Base-by-base conservation (phyloP, 306 rosid species). In the Vigna hirtella region DNA sequence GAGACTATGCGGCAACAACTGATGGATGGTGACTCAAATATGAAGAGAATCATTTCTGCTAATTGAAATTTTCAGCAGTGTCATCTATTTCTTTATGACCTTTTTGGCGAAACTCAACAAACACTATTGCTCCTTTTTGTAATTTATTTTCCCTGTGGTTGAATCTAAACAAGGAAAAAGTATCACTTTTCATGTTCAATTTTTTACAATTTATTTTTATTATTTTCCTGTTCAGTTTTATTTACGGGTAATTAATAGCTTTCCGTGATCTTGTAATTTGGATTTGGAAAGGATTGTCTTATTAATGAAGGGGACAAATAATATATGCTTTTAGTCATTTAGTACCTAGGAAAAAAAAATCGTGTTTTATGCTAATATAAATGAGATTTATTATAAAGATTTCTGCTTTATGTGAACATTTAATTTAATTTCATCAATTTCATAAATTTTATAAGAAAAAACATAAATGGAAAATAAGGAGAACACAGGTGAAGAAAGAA, bases 41-140 rank as follows among this genome's bases (percentile, higher is more conserved):
- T 79, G 84, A 65, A 49, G 86, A 75, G 80, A 72, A 76, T 64
- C 82, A 22, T 69, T 73, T 71, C 38, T 66, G 17, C 18, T 1
- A 69, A 69, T 69, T 22, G 36, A 73, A 78, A 38, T 74, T 65
- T 53, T 82, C 48, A 73, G 65, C 49, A 50, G 34, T 81, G 69
- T 49, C 66, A 43, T 56, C 59, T 59, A 13, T 81, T 83, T 51
- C 62, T 69, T 53, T 36, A 53, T 68, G 69, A 67, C 63, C 77
- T 48, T 71, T 71, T 24, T 64, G 34, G 8, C 20, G 49, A 62
- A 26, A 53, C 64, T 77, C 70, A 51, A 62, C 6, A 24, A 18
- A 42, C 65, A 78, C 20, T 55, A 4, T 83, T 73, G 69, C 51
- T 79, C 70, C 40, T 34, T 36, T 53, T 74, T 82, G 57, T 76